These are phyloP conservation scores for Fonsecaea nubica DNA, from an alignment of 2,329 filamentous ascomycete genomes.

Conservation along the genomic window DNA sequence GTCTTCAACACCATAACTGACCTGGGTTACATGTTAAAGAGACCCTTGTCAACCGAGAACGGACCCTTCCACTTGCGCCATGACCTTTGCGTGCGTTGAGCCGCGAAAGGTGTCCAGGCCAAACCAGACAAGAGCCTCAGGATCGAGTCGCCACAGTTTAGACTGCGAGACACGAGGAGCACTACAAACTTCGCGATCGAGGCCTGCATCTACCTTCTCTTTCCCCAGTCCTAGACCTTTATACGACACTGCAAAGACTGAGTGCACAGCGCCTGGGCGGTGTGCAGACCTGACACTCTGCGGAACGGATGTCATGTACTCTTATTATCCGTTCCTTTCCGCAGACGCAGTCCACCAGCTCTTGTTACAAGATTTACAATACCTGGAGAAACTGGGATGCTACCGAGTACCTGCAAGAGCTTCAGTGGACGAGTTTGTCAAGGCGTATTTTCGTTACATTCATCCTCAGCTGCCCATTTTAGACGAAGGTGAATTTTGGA, in stretches of 20 bases:
- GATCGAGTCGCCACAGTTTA: not conserved
- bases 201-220: not conserved
- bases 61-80: not conserved
- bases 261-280: not conserved
- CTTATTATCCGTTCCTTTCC: not conserved
- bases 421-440: constrained; percentile 19
- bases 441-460: constrained; percentile 31
- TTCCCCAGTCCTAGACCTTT: not conserved
- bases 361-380: constrained; percentile 1
- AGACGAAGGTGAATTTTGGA: constrained; percentile 27
- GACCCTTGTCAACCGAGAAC: not conserved
- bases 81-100: not conserved
- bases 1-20: not conserved
- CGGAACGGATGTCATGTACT: not conserved
- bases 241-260: not conserved
- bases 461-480: constrained; percentile 32
- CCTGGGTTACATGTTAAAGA: not conserved
- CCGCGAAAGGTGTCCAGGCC: not conserved
- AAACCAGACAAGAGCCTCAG: not conserved
- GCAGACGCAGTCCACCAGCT: not conserved
- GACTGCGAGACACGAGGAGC: not conserved
- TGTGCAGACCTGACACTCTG: not conserved
- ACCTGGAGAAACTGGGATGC: constrained; percentile 10
- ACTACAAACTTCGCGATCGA: not conserved
- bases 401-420: constrained; percentile 9